Conservation (phyloP, 2,329 filamentous ascomycete species). For the Ophiostoma sp. region DNA sequence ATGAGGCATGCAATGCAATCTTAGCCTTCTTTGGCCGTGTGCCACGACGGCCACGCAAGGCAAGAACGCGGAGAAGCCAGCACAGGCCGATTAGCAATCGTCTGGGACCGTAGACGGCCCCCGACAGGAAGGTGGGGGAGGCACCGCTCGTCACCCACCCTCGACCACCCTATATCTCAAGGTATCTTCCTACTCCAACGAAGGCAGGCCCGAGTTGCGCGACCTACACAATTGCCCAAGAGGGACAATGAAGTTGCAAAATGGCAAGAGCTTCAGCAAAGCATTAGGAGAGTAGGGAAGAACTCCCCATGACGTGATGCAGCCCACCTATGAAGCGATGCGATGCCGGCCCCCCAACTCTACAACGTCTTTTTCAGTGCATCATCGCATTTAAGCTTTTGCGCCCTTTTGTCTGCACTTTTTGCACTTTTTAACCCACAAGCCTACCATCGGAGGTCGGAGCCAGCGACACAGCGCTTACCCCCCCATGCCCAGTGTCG, state of each 20-base stretch:
- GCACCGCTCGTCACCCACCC: neutral
- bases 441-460: neutral
- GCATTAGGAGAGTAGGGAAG: neutral
- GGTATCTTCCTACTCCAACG: no score
- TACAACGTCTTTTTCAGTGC: neutral
- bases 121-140: neutral
- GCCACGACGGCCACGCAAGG: neutral
- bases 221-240: neutral
- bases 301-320: conserved; percentile 23
- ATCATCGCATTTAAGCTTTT: neutral
- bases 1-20: conserved; percentile 2
- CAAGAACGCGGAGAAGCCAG: neutral
- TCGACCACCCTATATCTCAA: neutral
- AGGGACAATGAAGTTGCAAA: neutral
- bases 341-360: neutral
- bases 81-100: conserved; percentile 12
- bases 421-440: neutral
- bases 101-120: neutral
- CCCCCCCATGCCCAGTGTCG: neutral
- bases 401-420: neutral
- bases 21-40: neutral
- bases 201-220: neutral
- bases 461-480: neutral
- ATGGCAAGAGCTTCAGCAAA: neutral
- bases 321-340: conserved; percentile 25